Conservation (phyloP, 1,284 basidiomycete species). For the Ustilago crameri region DNA sequence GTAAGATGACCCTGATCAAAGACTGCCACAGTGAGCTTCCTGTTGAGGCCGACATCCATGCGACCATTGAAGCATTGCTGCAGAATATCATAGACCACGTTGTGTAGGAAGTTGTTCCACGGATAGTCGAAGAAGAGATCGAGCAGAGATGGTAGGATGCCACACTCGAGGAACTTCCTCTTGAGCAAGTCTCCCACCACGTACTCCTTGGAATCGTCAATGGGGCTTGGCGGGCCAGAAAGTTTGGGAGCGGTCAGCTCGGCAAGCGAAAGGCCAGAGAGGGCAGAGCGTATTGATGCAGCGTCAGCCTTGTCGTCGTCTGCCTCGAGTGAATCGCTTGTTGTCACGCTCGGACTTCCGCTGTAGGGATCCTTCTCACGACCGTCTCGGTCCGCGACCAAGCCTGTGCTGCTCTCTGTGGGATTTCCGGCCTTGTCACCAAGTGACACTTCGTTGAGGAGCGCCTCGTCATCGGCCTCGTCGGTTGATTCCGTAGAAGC, state of each 20-base stretch:
- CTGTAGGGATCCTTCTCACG: constrained; percentile 9
- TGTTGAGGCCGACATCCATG: constrained; percentile 70
- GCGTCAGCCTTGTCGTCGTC: constrained; percentile 23
- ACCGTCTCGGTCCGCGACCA: not conserved
- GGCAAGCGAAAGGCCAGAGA: constrained; percentile 61
- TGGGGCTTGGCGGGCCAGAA: constrained; percentile 54
- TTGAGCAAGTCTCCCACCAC: constrained; percentile 64
- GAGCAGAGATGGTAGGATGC: constrained; percentile 61
- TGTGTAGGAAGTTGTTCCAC: constrained; percentile 98
- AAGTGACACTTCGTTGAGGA: constrained; percentile 58
- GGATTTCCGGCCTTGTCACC: constrained; percentile 21
- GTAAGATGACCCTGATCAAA: constrained; percentile 62
- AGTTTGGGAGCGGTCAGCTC: constrained; percentile 55
- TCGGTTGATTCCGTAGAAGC: constrained; percentile 54
- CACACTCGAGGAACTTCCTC: constrained; percentile 62
- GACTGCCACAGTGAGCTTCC: constrained; percentile 60
- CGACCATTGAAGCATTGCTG: constrained; percentile 94
- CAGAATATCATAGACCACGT: constrained; percentile 93
- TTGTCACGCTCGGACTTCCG: constrained; percentile 21
- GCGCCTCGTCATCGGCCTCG: constrained; percentile 59
- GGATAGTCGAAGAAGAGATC: constrained; percentile 90
- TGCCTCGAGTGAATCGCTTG: constrained; percentile 28
- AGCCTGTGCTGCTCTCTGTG: constrained; percentile 4
- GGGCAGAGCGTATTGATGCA: constrained; percentile 53
- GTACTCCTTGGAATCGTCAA: constrained; percentile 51